Evolutionary conservation across 2,329 filamentous ascomycete species (phyloP), one percentile per base, ranked within the genome.

Genomic region (Aspergillus sp.): DNA sequence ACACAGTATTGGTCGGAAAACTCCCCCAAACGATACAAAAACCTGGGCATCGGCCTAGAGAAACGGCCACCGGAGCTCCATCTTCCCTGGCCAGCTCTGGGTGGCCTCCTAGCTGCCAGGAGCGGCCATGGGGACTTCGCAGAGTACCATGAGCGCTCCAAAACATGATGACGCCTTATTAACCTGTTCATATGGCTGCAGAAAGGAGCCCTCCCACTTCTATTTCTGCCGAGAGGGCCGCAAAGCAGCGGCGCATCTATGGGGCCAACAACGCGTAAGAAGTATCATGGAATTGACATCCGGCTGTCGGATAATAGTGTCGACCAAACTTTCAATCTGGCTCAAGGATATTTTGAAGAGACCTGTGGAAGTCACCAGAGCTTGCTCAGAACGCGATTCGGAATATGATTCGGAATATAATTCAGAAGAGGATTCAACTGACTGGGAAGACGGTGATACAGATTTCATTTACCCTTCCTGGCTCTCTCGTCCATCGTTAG

Each of bases 271-370:
- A 13, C 4, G 5, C 54, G 54, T 39, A 41, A 53, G 10, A 44
- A 32, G 12, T 52, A 46, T 27, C 38, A 51, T 33, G 46, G 35
- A 13, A 53, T 58, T 2, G 42, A 42, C 13, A 41, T 58, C 12
- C 44, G 17, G 2, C 12, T 20, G 13, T 25, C 15, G 0, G 48
- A 41, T 2, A 13, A 37, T 7, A 17, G 17, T 12, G 15, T 55
- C 9, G 53, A 59, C 10, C 33, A 10, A 5, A 41, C 48, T 4
- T 60, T 60, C 19, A 37, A 42, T 3, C 32, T 57, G n/a, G n/a
- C 38, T 61, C 1, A 45, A 57, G 46, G 42, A 51, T 5, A 58
- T 60, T 3, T 22, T 61, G 23, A 52, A 51, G 35, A 41, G 44
- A n/a, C 57, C 56, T 12, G 20, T 20, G 20, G 20, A 20, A 20